A percentile compares a stretch with the other conserved stretches of the same genome.
Evolutionary conservation across 441 rosid genomes (phyloP).

Genomic region (Syzygium syzygioides): DNA sequence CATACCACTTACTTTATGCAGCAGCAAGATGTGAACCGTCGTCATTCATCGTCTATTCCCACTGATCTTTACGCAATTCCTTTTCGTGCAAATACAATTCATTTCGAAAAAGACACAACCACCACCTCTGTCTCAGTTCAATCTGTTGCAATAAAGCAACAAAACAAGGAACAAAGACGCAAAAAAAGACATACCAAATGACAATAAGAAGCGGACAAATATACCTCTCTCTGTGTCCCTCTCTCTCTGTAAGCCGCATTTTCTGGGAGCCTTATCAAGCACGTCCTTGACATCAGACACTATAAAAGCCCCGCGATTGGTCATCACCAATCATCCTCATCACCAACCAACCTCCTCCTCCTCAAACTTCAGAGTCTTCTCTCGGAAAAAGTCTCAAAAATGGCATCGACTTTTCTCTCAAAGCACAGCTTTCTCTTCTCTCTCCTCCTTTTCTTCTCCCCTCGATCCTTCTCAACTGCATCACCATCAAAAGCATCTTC

Average conservation of each 20-base stretch:
- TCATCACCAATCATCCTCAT: background rate
- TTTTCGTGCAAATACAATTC: background rate
- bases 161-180: background rate
- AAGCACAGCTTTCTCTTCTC: background rate
- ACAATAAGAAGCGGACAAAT: background rate
- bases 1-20: background rate
- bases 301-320: background rate
- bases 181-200: background rate
- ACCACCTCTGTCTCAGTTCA: background rate
- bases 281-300: background rate
- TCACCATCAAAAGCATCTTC: background rate
- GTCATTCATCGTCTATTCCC: background rate
- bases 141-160: background rate
- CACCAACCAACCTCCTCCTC: background rate
- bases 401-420: slow-evolving; percentile 10
- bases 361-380: background rate
- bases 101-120: background rate
- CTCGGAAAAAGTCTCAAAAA: background rate
- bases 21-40: background rate
- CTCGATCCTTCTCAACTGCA: background rate
- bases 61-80: background rate
- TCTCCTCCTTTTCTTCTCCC: slow-evolving; percentile 9
- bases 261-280: background rate
- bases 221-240: background rate
- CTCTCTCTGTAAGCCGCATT: background rate